These are phyloP conservation scores for Boletus smithii DNA, from an alignment of 1,284 basidiomycete genomes.

Conservation along the genomic window DNA sequence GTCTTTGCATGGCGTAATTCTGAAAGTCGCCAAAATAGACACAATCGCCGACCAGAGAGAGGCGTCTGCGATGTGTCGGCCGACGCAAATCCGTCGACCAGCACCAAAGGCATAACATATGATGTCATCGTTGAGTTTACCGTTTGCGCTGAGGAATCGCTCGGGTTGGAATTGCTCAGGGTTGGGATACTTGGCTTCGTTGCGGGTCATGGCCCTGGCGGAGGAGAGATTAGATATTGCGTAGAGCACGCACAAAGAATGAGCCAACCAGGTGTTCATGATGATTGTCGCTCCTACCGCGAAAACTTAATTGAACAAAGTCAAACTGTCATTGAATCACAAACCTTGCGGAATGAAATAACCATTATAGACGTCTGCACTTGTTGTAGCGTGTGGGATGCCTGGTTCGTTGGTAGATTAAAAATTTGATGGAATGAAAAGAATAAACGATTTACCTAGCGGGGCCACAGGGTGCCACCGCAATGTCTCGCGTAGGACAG, in stretches of 20 bases:
- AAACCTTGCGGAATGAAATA: constrained; percentile 33
- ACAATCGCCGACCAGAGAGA: constrained; percentile 34
- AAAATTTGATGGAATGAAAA: background rate
- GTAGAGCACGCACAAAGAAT: background rate
- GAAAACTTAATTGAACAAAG: background rate
- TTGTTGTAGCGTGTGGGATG: constrained; percentile 29
- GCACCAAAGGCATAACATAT: constrained; percentile 24
- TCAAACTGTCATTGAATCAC: constrained; percentile 1
- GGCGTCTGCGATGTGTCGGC: constrained; percentile 33
- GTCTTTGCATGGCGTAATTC: constrained; percentile 28
- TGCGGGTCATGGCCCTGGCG: constrained; percentile 29
- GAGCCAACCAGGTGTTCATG: constrained; percentile 26
- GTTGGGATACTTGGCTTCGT: constrained; percentile 29
- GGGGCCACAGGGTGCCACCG: constrained; percentile 31
- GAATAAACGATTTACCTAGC: constrained; percentile 12
- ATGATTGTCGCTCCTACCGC: constrained; percentile 28
- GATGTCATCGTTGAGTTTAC: constrained; percentile 23
- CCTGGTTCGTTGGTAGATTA: constrained; percentile 15
- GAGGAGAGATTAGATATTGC: background rate
- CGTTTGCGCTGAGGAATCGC: constrained; percentile 24
- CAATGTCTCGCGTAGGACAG: constrained; percentile 29
- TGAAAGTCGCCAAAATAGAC: constrained; percentile 31
- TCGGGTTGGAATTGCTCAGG: constrained; percentile 30
- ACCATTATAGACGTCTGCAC: constrained; percentile 27
- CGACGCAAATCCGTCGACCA: constrained; percentile 33